These are phyloP conservation scores for Stemphylium beticola DNA, from an alignment of 2,329 filamentous ascomycete genomes.

Conservation along the genomic window DNA sequence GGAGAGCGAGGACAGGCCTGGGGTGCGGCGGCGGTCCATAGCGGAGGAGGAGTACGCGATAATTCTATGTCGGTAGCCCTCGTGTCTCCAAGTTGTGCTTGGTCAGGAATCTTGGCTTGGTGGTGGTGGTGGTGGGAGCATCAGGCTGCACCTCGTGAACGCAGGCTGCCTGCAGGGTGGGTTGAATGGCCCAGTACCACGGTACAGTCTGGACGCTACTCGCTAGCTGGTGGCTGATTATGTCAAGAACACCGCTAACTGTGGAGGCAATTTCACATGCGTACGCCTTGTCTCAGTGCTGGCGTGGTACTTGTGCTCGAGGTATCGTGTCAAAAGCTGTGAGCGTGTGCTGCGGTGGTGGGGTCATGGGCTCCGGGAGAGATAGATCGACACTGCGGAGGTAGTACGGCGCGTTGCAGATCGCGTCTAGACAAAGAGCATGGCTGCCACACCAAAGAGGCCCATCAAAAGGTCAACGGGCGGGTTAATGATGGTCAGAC, in stretches of 20 bases:
- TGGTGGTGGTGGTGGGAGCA: neutral
- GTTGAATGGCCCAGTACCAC: neutral
- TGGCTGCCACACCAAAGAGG: constrained; percentile 11
- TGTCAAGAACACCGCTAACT: neutral
- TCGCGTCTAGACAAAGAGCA: constrained; percentile 6
- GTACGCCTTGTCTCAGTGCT: neutral
- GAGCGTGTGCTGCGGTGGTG: neutral
- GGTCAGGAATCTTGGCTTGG: neutral
- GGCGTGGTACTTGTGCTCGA: neutral
- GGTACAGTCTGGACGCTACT: neutral
- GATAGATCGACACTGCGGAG: constrained; percentile 4
- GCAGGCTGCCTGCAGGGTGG: constrained; percentile 1
- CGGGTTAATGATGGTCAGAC: neutral
- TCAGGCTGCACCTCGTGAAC: neutral
- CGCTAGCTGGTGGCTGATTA: neutral
- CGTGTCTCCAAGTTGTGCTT: neutral
- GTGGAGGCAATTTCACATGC: neutral
- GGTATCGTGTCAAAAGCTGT: neutral
- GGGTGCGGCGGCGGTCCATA: constrained; percentile 71
- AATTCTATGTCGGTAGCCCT: neutral
- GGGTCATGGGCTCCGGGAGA: neutral
- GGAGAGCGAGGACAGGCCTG: constrained; percentile 80
- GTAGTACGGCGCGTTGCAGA: constrained; percentile 16
- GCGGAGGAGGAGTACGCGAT: neutral
- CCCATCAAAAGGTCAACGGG: neutral